A percentile compares a stretch with the other conserved stretches of the same genome.
Conservation (phyloP, 805 yeast species). For the Cyberlindnera suaveolens region DNA sequence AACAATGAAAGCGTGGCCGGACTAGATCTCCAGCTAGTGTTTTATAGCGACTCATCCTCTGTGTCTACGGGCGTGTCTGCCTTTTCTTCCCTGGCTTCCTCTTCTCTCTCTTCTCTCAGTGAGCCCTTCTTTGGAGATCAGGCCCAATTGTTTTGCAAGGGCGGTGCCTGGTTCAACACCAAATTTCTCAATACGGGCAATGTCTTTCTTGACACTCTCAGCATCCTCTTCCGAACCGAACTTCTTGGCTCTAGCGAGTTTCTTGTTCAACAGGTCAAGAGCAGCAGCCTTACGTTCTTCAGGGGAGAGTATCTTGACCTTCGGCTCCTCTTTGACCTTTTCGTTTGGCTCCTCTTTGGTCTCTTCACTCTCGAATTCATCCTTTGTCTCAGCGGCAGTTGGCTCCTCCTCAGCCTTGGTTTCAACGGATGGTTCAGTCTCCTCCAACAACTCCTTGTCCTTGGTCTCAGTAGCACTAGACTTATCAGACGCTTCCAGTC, state of each 20-base stretch:
- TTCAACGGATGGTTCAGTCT: slow-evolving; percentile 1
- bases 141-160: slow-evolving; percentile 61
- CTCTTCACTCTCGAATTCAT: slow-evolving; percentile 1
- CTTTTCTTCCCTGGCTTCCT: slow-evolving; percentile 4
- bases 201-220: slow-evolving; percentile 49
- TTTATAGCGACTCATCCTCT: slow-evolving; percentile 1
- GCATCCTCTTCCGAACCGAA: slow-evolving; percentile 56
- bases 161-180: slow-evolving; percentile 69
- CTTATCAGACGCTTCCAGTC: slow-evolving; percentile 54
- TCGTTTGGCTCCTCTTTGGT: slow-evolving; percentile 9
- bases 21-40: too few species aligned
- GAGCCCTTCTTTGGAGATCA: slow-evolving; percentile 24
- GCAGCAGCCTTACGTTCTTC: slow-evolving; percentile 71
- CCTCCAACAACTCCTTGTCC: slow-evolving; percentile 1
- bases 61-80: slow-evolving; percentile 1
- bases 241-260: slow-evolving; percentile 67
- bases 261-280: slow-evolving; percentile 57
- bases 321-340: slow-evolving; percentile 24
- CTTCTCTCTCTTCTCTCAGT: slow-evolving; percentile 6
- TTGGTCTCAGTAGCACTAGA: neutral
- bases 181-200: slow-evolving; percentile 74
- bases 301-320: slow-evolving; percentile 37
- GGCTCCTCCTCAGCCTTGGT: slow-evolving; percentile 6
- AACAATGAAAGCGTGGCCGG: too few species aligned
- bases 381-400: slow-evolving; percentile 1